phyloP scores from a whole-genome alignment of 2,329 filamentous ascomycete genomes.

The Mycocentrospora acerina region DNA sequence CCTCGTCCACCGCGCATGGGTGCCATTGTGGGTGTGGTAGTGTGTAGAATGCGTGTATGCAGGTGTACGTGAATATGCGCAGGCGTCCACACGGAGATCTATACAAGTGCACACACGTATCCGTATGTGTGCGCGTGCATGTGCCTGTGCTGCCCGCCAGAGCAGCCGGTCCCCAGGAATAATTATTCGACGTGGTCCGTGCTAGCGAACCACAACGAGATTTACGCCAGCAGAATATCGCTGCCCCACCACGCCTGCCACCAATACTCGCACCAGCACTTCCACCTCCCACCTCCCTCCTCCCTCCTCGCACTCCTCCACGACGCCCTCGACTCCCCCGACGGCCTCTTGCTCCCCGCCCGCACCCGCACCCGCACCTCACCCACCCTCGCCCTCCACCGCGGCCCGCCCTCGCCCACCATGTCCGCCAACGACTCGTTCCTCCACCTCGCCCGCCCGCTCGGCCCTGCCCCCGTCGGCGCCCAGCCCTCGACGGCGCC shows the following conservation, averaged over 20 bases:
- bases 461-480: constrained; percentile 78
- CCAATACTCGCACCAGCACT: no score
- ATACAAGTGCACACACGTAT: no score
- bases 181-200: constrained; percentile 28
- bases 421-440: constrained; percentile 87
- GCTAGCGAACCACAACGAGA: constrained; percentile 35
- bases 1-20: constrained; percentile 15
- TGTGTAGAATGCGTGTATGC: no score
- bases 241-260: constrained; percentile 22
- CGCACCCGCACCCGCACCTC: constrained; percentile 11
- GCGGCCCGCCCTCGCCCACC: constrained; percentile 52
- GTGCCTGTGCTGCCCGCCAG: no score
- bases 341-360: constrained; percentile 6
- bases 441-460: constrained; percentile 89
- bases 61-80: no score
- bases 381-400: constrained; percentile 2
- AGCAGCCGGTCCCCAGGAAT: constrained; percentile 14
- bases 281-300: constrained; percentile 9
- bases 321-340: constrained; percentile 17
- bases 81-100: no score
- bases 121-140: no score
- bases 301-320: constrained; percentile 12
- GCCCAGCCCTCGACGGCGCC: constrained; percentile 85
- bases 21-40: constrained; percentile 14
- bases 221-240: constrained; percentile 36